Base-by-base conservation (phyloP, 2,329 filamentous ascomycete genomes). In the Karstenula rhodostoma region DNA sequence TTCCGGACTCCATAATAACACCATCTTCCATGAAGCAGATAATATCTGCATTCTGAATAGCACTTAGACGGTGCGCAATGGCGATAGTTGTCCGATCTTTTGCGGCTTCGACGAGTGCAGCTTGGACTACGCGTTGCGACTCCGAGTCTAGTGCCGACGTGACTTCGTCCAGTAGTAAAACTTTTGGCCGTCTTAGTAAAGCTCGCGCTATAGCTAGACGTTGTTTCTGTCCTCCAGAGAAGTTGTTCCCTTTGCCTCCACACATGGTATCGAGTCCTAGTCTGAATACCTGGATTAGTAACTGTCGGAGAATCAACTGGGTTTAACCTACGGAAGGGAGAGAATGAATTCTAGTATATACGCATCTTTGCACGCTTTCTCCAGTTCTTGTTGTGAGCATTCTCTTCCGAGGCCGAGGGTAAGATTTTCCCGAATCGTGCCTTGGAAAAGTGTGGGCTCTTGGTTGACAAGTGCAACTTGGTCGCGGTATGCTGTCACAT, bases 131-230 rank as follows among this genome's bases (percentile, higher is more conserved):
- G 57, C 87, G 85, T 73, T 90, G 88, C 1, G 87, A 90, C 0
- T 83, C 84, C 29, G 91, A 89, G 65, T 94, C 90, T 86, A 97
- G 93, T 54, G 93, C 92, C 48, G 91, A 92, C 58, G 94, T 96
- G 0, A 93, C 90, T 80, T 97, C 93, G 71, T 97, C 93, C 0
- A 96, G 84, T 19, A 97, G 89, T 3, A 96, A 85, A 46, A 97
- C 85, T 68, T 95, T 92, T 0, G 92, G 90, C 61, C 86, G 86
- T 78, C 94, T 94, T 74, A 96, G 86, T 51, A 94, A 82, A 9
- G 93, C 90, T 1, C 93, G 87, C 8, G 88, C 88, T 71, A 90
- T 90, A 5, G 88, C 88, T 29, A 90, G 83, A 49, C 88, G 85
- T 68, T 90, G 88, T 6, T 89, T 77, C 71, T 90, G 88, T 25